Conservation (phyloP, 345 rosid genomes). For the Populus pruinosa region DNA sequence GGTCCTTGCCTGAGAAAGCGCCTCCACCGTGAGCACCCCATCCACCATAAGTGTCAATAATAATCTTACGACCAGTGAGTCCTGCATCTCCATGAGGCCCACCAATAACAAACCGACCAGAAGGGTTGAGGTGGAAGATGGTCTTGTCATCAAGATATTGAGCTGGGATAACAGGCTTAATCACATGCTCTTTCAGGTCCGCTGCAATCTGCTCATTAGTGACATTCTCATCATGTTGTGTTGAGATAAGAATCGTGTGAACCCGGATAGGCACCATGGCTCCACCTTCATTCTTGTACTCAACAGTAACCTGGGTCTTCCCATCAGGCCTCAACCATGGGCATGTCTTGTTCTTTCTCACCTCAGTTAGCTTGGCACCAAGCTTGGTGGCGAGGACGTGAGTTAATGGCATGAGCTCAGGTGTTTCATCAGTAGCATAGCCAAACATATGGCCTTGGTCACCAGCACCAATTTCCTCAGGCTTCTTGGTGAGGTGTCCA, state of each 20-base stretch:
- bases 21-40: constrained; percentile 68
- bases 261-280: constrained; percentile 71
- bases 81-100: constrained; percentile 90
- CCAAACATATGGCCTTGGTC: constrained; percentile 87
- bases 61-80: constrained; percentile 76
- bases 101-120: constrained; percentile 78
- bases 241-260: constrained; percentile 75
- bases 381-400: constrained; percentile 79
- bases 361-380: constrained; percentile 82
- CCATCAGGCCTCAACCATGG: constrained; percentile 84
- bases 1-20: constrained; percentile 63
- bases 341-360: constrained; percentile 72
- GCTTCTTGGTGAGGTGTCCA: constrained; percentile 70
- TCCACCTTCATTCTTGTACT: constrained; percentile 61
- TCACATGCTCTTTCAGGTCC: constrained; percentile 68
- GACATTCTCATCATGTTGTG: constrained; percentile 79
- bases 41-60: constrained; percentile 63
- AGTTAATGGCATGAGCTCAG: constrained; percentile 73
- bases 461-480: constrained; percentile 88
- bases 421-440: constrained; percentile 75
- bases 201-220: constrained; percentile 65
- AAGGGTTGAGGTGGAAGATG: constrained; percentile 77
- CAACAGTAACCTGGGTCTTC: constrained; percentile 76
- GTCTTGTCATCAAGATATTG: constrained; percentile 70
- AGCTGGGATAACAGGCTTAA: constrained; percentile 67